These are phyloP conservation scores for Venturia carpophila DNA, from an alignment of 2,329 filamentous ascomycete genomes.

Conservation along the genomic window DNA sequence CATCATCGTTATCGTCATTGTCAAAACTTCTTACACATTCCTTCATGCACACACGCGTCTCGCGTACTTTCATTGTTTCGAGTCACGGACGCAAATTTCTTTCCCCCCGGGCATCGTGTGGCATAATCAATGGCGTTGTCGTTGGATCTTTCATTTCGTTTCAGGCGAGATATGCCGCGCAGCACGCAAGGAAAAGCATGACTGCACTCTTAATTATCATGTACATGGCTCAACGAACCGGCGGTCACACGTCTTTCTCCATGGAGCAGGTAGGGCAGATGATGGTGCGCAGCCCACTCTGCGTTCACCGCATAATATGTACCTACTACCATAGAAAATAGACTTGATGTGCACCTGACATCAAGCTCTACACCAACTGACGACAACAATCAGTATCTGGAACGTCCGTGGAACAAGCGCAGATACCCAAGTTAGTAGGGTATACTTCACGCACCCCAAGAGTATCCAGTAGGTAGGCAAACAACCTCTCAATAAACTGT, in stretches of 20 bases:
- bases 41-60: neutral
- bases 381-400: no score
- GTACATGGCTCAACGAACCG: neutral
- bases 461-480: no score
- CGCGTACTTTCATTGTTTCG: neutral
- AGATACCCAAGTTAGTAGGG: no score
- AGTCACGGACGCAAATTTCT: neutral
- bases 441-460: no score
- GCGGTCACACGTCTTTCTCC: neutral
- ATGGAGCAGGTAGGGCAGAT: neutral
- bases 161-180: neutral
- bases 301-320: neutral
- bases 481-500: no score
- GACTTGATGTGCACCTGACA: neutral
- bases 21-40: neutral
- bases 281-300: neutral
- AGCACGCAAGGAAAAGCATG: slow-evolving; percentile 7
- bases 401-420: no score
- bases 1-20: neutral
- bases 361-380: neutral
- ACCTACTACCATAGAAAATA: neutral
- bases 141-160: neutral
- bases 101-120: neutral
- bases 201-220: neutral
- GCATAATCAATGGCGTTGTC: slow-evolving; percentile 4